Base-by-base conservation (phyloP, 257 asterid genomes). In the Solanum phureja region DNA sequence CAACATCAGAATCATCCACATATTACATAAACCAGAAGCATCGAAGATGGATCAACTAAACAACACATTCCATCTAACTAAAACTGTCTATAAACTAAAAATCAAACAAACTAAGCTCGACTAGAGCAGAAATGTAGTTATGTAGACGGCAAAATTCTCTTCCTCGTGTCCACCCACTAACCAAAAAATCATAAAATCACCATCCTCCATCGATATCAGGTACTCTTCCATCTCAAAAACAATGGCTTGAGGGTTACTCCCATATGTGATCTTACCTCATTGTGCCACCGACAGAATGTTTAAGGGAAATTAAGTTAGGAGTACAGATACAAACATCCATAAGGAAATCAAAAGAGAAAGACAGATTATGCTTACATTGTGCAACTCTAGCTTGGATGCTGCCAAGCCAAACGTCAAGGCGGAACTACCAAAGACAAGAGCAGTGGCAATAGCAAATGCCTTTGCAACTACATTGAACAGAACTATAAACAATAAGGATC, bases 361-460 rank as follows among this genome's bases (percentile, higher is more conserved):
- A 44, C 3, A 38, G 14, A 24, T 19, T 33, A 37, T n/a, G 33
- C 98, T 95, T 89, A 95, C 99, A 87, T 71, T 93, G 29, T 86
- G 94, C 75, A 95, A 56, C 91, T 94, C 93, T 46, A 94, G 93
- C 92, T 92, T 92, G 44, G 98, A 95, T 49, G 94, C 95, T 16
- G 90, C 91, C 62, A 94, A 83, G 83, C 93, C 93, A 86, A 95
- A 93, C 52, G 92, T 76, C 89, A 96, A 83, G 77, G 94, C 18
- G 74, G 91, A 92, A 75, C 98, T 95, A 73, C 99, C 98, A 42
- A 96, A 95, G 60, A 96, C 95, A 24, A 96, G 23, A 83, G 93
- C 91, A 85, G 98, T 95, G 71, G 99, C 98, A 88, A 91, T 86
- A 87, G 93, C 93, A 86, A 96, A 96, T 29, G 98, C 99, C n/a